Evolutionary conservation across 2,329 filamentous ascomycete genomes (phyloP).

Genomic region (Setomelanomma holmii): DNA sequence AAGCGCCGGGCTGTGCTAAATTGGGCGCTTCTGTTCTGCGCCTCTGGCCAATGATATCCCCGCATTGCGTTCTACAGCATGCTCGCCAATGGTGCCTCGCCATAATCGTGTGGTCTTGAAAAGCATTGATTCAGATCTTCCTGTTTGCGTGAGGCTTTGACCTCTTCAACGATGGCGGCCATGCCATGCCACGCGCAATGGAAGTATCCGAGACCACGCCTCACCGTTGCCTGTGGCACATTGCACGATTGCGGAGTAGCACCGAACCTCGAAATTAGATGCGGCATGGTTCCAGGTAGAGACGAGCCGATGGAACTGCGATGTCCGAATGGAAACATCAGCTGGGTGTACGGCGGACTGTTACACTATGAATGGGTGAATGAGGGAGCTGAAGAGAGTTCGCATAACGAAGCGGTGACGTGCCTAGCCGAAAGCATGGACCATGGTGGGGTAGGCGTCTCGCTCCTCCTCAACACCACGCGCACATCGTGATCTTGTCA

Average conservation of each 20-base stretch:
- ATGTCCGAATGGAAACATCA: conserved; percentile 13
- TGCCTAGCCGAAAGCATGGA: conserved; percentile 26
- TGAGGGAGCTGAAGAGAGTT: conserved; percentile 14
- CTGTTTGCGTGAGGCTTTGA: neutral
- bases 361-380: no score
- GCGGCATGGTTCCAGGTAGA: neutral
- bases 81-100: conserved; percentile 33
- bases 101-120: conserved; percentile 5
- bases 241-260: neutral
- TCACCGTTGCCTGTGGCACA: conserved; percentile 3
- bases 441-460: conserved; percentile 31
- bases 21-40: conserved; percentile 30
- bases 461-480: conserved; percentile 43
- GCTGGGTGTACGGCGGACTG: conserved; percentile 19
- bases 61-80: conserved; percentile 29
- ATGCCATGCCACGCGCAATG: conserved; percentile 9
- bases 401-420: conserved; percentile 25
- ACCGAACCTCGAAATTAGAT: neutral
- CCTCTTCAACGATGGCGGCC: neutral
- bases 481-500: conserved; percentile 38
- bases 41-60: conserved; percentile 33
- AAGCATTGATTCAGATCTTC: neutral
- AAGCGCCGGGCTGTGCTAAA: conserved; percentile 45
- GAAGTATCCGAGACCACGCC: conserved; percentile 5
- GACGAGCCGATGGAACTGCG: neutral